A percentile compares a stretch with the other conserved stretches of the same genome.
These are phyloP conservation scores for Paspalum vaginatum DNA, from an alignment of 176 grass and related monocot species.

Conservation along the genomic window DNA sequence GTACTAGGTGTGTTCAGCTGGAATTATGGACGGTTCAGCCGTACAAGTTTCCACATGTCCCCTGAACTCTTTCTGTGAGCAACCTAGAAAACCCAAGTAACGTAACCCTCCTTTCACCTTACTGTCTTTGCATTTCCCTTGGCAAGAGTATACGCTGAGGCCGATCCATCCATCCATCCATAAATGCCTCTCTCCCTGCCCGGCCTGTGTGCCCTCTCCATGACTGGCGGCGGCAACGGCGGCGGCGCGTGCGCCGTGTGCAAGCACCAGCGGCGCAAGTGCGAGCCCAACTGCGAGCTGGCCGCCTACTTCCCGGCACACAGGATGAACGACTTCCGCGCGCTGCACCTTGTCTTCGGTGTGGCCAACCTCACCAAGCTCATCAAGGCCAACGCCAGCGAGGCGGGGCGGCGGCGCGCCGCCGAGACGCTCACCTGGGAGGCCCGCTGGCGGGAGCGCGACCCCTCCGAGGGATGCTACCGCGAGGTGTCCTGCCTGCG, in stretches of 20 bases:
- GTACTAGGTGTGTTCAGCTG: no score
- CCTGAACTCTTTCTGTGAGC: slow-evolving; percentile 64
- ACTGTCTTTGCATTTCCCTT: slow-evolving; percentile 55
- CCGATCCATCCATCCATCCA: background rate
- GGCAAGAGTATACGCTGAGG: background rate
- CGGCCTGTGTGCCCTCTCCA: background rate
- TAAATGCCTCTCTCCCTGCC: slow-evolving; percentile 41
- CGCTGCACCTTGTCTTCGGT: slow-evolving; percentile 78
- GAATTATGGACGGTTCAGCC: no score
- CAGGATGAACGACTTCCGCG: slow-evolving; percentile 73
- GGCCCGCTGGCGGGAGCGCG: slow-evolving; percentile 73
- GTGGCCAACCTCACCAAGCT: slow-evolving; percentile 78
- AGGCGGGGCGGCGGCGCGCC: slow-evolving; percentile 51
- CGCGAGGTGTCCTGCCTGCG: slow-evolving; percentile 65
- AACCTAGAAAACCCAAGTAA: slow-evolving; percentile 50
- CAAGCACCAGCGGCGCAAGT: slow-evolving; percentile 86
- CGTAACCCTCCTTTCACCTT: slow-evolving; percentile 67
- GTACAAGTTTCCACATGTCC: slow-evolving; percentile 42
- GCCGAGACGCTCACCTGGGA: slow-evolving; percentile 81
- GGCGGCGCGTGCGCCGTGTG: slow-evolving; percentile 76
- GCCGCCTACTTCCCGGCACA: slow-evolving; percentile 73
- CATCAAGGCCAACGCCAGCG: slow-evolving; percentile 79
- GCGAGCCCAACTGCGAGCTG: slow-evolving; percentile 79
- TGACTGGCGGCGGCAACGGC: slow-evolving; percentile 48
- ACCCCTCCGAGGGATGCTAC: slow-evolving; percentile 72